A percentile compares a stretch with the other conserved stretches of the same genome.
Conservation (phyloP, 2,329 filamentous ascomycete species). For the Fusarium luffae region DNA sequence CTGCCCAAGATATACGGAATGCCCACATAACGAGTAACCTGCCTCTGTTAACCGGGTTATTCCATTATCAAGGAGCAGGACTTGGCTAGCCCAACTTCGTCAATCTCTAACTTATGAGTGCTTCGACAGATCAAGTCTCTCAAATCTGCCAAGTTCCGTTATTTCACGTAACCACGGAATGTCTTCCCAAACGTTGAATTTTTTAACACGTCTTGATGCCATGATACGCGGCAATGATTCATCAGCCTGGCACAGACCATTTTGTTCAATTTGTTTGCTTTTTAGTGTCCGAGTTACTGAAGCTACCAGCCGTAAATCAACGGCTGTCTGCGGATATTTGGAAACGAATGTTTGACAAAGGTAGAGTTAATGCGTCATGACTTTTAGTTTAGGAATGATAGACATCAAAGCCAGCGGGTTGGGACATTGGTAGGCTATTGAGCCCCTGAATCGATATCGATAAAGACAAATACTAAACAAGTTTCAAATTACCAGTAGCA, state of each 20-base stretch:
- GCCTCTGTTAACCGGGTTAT: not conserved
- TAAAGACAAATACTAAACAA: not conserved
- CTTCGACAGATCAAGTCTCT: too few species aligned
- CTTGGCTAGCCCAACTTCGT: not conserved
- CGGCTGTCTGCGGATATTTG: not conserved
- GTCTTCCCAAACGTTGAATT: not conserved
- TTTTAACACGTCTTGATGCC: constrained; percentile 19
- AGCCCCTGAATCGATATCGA: not conserved
- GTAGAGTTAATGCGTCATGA: constrained; percentile 9
- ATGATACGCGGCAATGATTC: constrained; percentile 35
- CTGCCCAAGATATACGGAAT: not conserved
- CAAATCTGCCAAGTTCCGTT: not conserved
- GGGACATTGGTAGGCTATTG: not conserved
- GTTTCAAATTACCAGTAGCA: too few species aligned
- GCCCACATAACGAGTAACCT: not conserved
- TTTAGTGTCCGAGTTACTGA: not conserved
- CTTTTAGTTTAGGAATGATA: not conserved
- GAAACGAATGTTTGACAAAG: not conserved
- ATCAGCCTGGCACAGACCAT: constrained; percentile 13
- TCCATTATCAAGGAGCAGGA: not conserved
- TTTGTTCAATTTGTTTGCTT: constrained; percentile 26
- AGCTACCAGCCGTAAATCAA: not conserved
- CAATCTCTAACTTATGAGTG: not conserved
- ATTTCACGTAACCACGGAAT: constrained; percentile 22
- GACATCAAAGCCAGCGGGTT: not conserved